Base-by-base conservation (phyloP, 2,329 filamentous ascomycete species). In the Hysterium pulicare region DNA sequence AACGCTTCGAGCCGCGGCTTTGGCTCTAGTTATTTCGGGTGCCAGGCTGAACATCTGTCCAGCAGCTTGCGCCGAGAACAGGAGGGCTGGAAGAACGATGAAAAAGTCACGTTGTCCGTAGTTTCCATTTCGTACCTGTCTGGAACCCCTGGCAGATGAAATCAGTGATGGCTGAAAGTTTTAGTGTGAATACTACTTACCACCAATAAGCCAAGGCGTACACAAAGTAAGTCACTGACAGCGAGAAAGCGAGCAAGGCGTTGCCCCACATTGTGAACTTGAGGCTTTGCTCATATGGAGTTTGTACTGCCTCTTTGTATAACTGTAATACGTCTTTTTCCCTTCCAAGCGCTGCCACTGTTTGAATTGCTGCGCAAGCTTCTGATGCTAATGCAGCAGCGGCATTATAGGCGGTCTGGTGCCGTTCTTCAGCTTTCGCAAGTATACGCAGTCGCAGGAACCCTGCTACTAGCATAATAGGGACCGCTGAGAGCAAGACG, bases 301-400 rank as follows among this genome's bases (percentile, higher is more conserved):
- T 58, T 13, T 59, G 58, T 5, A 73, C 61, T 2, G 65, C 63
- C 2, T 54, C 52, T 33, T 56, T 57, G 41, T 73, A 73, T 9
- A 59, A 45, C 11, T 58, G 47, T 15, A 71, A 51, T 13, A 72
- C 61, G 31, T 67, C 58, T 5, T 59, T 50, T 45, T 73, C 70
- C 5, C 70, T 55, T 5, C 69, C 68, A 9, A 73, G 65, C 1
- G 69, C 62, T 3, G 70, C 66, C 11, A 74, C 75, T 21, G 84
- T 86, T 51, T 82, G 79, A 62, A 84, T 82, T 1, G 77, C 79
- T 40, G 78, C 76, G 38, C 84, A 81, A 1, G 83, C 82, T 51
- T 88, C 84, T 5, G 82, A 79, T 1, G 82, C 82, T 39, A 87
- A 76, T 4, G 77, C 74, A 13, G 83, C 78, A 2, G 84, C 81